Base-by-base conservation (phyloP, 1,284 basidiomycete species). In the Pseudozyma pruni region DNA sequence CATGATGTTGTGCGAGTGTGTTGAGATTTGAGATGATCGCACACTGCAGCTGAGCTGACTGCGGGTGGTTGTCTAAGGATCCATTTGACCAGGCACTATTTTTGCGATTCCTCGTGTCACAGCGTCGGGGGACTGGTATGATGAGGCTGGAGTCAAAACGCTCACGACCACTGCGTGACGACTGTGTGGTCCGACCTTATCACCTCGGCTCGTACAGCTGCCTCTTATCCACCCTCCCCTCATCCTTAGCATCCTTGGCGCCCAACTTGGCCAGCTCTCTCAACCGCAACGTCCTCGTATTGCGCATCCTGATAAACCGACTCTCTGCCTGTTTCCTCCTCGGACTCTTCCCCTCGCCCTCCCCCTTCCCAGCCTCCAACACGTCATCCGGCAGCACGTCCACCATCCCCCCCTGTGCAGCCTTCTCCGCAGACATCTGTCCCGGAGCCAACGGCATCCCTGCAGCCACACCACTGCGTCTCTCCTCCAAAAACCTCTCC, bases 391-490 rank as follows among this genome's bases (percentile, higher is more conserved):
- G 46, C 25, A 41, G 14, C 17, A n/a, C 20, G 0, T 20, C 42
- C 29, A 19, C 13, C 32, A n/a, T 34, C 16, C 19, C 6, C 4
- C n/a, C 41, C 14, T 17, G 16, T 8, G 37, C 34, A n/a, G 20
- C 33, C 2, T 32, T 32, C 34, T 51, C 42, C 2, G 58, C 52
- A 19, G 49, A 23, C n/a, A 58, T 10, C 22, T 81, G 79, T 0
- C 79, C 79, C 0, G 78, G 78, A 0, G 78, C 79, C 0, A 71
- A 33, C 0, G 79, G 79, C 79, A 81, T 80, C 4, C 80, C 78
- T 0, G 66, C 47, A 1, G 78, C 79, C 3, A 53, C 51, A 5
- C 80, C 80, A 11, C 42, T 53, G 17, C 47, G 49, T 13, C 77
- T 44, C 27, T 81, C 80, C 17, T 71, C 55, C n/a, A 76, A 22